Base-by-base conservation (phyloP, 2,329 filamentous ascomycete species). In the Metarhizium guizhouense region DNA sequence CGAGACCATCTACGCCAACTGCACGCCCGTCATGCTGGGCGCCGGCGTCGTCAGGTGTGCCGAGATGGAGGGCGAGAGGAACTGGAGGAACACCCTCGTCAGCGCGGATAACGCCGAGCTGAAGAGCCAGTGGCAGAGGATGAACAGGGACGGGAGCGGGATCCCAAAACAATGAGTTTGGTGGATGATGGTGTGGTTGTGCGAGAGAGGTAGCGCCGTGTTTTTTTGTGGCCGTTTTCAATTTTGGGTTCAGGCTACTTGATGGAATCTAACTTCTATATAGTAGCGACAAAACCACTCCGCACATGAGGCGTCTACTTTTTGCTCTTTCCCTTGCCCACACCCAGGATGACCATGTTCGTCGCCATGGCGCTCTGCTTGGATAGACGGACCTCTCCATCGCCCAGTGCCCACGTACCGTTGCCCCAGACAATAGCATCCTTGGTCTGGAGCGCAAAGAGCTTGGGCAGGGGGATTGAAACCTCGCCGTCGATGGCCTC, bases 1-100 rank as follows among this genome's bases (percentile, higher is more conserved):
- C 66, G 80, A 84, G 72, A 75, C 69, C 2, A 69, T 83, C 25
- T 81, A 82, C 60, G 59, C 72, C 7, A 75, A 79, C 57, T 73
- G 72, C 59, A 65, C 61, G 54, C 74, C 74, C 1, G 57, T 66
- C 4, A 53, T 75, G 42, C 55, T 76, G 52, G 74, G 71, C 2
- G 60, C 59, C 3, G 61, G 63, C 0, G 57, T 61, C 8, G 63
- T 69, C 20, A 62, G 57, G 54, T 62, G 63, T 6, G 57, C 62
- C 6, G 56, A 57, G 32, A n/a, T n/a, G 20, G 58, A 62, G 16
- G 63, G 59, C 6, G 61, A 61, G 18, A 61, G 64, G 51, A 60
- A 52, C 16, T 74, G 70, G 70, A 60, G 64, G 20, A 70, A 67
- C 25, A 60, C 68, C 2, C 62, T 74, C 42, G 71, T 74, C 1